Evolutionary conservation across 345 rosid genomes (phyloP).

Genomic region (Barbarea vulgaris): DNA sequence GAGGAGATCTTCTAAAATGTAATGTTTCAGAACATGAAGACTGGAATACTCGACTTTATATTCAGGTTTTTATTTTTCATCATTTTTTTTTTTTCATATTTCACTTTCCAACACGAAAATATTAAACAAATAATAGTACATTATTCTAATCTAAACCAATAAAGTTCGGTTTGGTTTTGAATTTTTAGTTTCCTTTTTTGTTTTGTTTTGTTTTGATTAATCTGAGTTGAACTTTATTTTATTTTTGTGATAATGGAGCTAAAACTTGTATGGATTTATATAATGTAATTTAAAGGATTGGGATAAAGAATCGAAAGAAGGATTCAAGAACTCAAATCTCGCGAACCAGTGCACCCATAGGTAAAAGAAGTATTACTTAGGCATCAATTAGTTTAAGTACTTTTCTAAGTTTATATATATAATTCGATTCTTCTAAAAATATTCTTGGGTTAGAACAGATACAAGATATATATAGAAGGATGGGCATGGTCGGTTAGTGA

Average conservation of each 20-base stretch:
- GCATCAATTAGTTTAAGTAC: too few relatives aligned
- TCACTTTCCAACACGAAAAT: not conserved
- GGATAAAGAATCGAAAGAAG: constrained; percentile 42
- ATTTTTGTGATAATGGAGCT: not conserved
- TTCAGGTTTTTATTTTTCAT: too few relatives aligned
- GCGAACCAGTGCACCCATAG: constrained; percentile 61
- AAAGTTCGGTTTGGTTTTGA: too few relatives aligned
- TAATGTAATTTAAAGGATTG: constrained; percentile 47
- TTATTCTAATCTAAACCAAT: too few relatives aligned
- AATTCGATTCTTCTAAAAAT: not conserved
- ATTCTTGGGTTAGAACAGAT: constrained; percentile 37
- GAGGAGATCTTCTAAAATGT: constrained; percentile 50
- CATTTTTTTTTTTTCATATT: too few relatives aligned
- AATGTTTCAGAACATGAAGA: constrained; percentile 33
- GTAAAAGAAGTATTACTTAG: constrained; percentile 28
- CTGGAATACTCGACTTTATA: constrained; percentile 48
- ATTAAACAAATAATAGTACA: too few relatives aligned
- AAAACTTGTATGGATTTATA: not conserved
- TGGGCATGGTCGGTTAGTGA: constrained; percentile 80
- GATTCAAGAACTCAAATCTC: constrained; percentile 55
- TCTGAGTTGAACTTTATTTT: too few relatives aligned
- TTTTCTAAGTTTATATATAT: not conserved
- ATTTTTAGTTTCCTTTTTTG: too few relatives aligned
- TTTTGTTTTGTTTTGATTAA: too few relatives aligned
- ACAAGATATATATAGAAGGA: constrained; percentile 74